phyloP scores from a whole-genome alignment of 2,329 filamentous ascomycete genomes.

The Monilinia fructigena region DNA sequence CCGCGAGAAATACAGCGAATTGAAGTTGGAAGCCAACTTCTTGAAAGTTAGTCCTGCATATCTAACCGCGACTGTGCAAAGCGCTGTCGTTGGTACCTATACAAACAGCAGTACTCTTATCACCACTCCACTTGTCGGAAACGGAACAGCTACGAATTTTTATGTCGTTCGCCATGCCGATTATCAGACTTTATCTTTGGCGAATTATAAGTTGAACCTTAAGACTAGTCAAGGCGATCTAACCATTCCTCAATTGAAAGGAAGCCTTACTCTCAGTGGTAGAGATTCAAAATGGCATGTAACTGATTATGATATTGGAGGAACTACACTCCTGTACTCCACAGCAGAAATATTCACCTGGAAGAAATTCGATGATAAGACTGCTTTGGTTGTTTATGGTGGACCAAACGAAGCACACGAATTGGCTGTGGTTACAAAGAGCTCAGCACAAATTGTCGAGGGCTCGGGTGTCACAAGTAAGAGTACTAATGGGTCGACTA shows the following conservation, averaged over 20 bases:
- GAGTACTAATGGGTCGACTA: constrained; percentile 46
- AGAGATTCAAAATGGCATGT: constrained; percentile 68
- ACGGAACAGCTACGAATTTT: constrained; percentile 55
- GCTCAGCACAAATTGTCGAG: constrained; percentile 39
- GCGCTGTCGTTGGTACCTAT: constrained; percentile 47
- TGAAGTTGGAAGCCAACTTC: constrained; percentile 76
- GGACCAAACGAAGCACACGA: constrained; percentile 63
- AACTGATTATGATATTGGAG: constrained; percentile 63
- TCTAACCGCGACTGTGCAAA: constrained; percentile 56
- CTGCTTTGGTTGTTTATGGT: constrained; percentile 63
- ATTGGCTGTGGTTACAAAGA: constrained; percentile 48
- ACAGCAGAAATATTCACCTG: constrained; percentile 70
- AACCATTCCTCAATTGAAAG: constrained; percentile 58
- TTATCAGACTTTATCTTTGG: constrained; percentile 58
- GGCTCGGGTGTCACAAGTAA: constrained; percentile 38
- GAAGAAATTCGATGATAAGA: constrained; percentile 60
- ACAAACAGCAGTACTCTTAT: constrained; percentile 50
- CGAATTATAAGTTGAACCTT: constrained; percentile 63
- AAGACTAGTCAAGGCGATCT: constrained; percentile 57
- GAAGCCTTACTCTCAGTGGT: constrained; percentile 56
- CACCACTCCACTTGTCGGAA: constrained; percentile 60
- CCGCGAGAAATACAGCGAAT: constrained; percentile 75
- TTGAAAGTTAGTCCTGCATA: constrained; percentile 70
- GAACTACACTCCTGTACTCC: constrained; percentile 61
- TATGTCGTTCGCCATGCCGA: constrained; percentile 66